A percentile compares a stretch with the other conserved stretches of the same genome.
These are phyloP conservation scores for Ganoderma resinaceum DNA, from an alignment of 1,284 basidiomycete species.

Conservation along the genomic window DNA sequence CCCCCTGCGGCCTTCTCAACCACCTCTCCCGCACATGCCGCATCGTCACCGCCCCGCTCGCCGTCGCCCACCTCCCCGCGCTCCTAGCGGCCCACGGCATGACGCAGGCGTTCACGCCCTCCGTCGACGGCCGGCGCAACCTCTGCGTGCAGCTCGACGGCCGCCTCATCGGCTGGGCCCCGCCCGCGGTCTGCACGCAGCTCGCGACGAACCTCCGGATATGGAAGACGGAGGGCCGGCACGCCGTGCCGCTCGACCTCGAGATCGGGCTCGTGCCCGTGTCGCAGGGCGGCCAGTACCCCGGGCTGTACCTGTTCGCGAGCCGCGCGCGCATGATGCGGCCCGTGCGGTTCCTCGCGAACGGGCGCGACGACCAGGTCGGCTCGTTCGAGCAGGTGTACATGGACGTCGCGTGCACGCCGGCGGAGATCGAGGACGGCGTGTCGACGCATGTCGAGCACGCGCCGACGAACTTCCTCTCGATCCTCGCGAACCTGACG, in stretches of 20 bases:
- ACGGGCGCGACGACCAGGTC: conserved; percentile 89
- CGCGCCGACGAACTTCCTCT: conserved; percentile 94
- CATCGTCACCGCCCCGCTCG: conserved; percentile 83
- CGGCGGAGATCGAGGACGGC: conserved; percentile 86
- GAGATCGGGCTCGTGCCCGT: conserved; percentile 95
- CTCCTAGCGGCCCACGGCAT: conserved; percentile 93
- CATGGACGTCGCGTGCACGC: conserved; percentile 96
- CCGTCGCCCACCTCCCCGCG: conserved; percentile 81
- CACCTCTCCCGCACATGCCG: conserved; percentile 96
- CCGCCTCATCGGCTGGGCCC: conserved; percentile 95
- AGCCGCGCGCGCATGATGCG: conserved; percentile 96
- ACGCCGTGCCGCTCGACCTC: conserved; percentile 90
- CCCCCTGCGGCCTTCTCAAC: conserved; percentile 97
- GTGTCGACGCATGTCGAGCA: conserved; percentile 94
- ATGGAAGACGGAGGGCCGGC: conserved; percentile 93
- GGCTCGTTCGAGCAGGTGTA: conserved; percentile 99
- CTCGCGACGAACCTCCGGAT: conserved; percentile 88
- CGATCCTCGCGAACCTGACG: conserved; percentile 83
- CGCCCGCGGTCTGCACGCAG: conserved; percentile 75
- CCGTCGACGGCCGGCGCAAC: conserved; percentile 83
- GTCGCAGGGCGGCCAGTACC: conserved; percentile 95
- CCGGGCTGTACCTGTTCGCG: conserved; percentile 94
- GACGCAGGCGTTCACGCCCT: conserved; percentile 86
- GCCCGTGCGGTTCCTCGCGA: conserved; percentile 91
- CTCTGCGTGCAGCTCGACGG: conserved; percentile 96